Base-by-base conservation (phyloP, 176 grass and related monocot genomes). In the Themeda triandra region DNA sequence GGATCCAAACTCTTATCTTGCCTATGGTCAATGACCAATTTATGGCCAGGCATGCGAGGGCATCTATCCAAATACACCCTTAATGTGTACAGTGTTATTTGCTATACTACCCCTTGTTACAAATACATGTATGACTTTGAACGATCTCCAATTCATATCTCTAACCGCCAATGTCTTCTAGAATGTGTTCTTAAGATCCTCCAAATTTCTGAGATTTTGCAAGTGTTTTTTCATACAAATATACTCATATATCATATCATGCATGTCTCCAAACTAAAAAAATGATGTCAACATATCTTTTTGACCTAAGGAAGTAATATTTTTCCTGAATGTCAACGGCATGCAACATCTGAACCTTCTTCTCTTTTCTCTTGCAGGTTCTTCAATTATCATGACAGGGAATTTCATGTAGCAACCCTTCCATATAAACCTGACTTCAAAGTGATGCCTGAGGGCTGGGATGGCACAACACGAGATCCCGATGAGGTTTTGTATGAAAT, bases 401-500 rank as follows among this genome's bases (percentile, higher is more conserved):
- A 99, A 67, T 99, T 99, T 88, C 97, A 99, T 92, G 97, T 96
- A 17, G 97, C 97, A 46, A 86, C 93, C 46, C 91, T 99, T 89
- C 93, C 91, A 44, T 96, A 99, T 59, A 99, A 99, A 87, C 97
- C 97, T 72, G 89, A 99, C 66, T 96, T 99, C 88, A 99, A 94
- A 86, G 90, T 99, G 69, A 96, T 99, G 97, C 97, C 93, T 31
- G 97, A 99, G 85, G 97, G 76, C 23, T 99, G 97, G 97, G 97
- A 99, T 89, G 97, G 97, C 9, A 88, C 90, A 8, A 86, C 83
- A 58, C 86, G 92, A 83, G 97, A 99, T 89, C 93, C 93, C 65
- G 97, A 96, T 76, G 97, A 99, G 86, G 97, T 99, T 63, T 82
- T 92, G 2, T 99, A 99, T 87, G 97, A 99, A 77, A 99, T 99